Evolutionary conservation across 805 yeast species (phyloP), one percentile per base, ranked within the genome.

Genomic region (Wickerhamiella azymoides): DNA sequence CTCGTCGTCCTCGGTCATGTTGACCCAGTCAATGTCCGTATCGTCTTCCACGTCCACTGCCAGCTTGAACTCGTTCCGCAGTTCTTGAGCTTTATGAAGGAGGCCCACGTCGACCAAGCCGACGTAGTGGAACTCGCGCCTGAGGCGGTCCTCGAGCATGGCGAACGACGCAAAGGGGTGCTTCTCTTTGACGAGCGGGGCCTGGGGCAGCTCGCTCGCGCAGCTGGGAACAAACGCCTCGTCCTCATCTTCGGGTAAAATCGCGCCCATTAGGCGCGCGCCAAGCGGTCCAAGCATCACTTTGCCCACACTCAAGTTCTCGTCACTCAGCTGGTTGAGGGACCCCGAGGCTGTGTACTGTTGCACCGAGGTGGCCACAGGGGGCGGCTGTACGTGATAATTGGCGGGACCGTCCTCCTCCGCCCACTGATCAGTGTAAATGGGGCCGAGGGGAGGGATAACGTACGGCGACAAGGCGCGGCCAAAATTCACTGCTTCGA

Each of bases 271-370:
- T 39, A 89, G 67, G 48, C 98, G 72, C 19, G 88, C 79, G 0
- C 93, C 80, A 30, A 89, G 68, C 1, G 98, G 97, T 1, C 98
- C 98, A 59, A 94, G 80, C 0, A 94, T 80, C 1, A 89, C 68
- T 18, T 74, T 77, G 48, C 83, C 89, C 0, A 80, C 71, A 52
- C 83, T 89, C 47, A 88, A 61, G 1, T 26, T 39, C 10, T 43
- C 47, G 35, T 54, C 57, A 17, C 30, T 47, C 19, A 55, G 7
- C 10, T 52, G 53, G 16, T 35, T 28, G 4, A 48, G 3, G 5
- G 47, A 26, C 7, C 57, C 56, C 5, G 17, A 14, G 5, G 58
- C 54, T 14, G 36, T 39, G 40, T 46, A 53, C 24, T 24, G 45
- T 30, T 18, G 47, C 10, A 9, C 42, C 39, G 30, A 32, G 6